Percentiles rank a stretch among this genome's conserved stretches.
Conservation (phyloP, 805 yeast species). For the Scheffersomyces ergatensis region DNA sequence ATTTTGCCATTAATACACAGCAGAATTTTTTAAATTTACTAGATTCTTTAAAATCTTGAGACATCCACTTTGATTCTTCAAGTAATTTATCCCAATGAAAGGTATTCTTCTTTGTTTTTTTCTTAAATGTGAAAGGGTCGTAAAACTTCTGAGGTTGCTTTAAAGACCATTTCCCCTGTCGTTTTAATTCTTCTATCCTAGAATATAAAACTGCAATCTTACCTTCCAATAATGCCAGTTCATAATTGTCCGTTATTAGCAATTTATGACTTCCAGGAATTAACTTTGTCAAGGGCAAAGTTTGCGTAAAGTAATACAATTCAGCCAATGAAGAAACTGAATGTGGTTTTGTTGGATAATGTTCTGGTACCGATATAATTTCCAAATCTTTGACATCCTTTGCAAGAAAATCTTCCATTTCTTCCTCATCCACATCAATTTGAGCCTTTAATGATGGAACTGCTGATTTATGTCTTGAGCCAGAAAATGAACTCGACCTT, state of each 20-base stretch:
- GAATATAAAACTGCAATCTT: constrained; percentile 86
- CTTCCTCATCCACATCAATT: constrained; percentile 6
- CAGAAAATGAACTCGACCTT: not conserved
- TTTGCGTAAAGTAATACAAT: constrained; percentile 80
- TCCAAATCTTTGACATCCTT: constrained; percentile 30
- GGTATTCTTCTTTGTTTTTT: constrained; percentile 23
- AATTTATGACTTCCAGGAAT: constrained; percentile 85
- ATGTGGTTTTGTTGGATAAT: constrained; percentile 39
- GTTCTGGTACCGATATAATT: constrained; percentile 39
- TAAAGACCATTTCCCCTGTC: constrained; percentile 86
- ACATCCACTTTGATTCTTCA: constrained; percentile 82
- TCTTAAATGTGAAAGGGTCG: constrained; percentile 55
- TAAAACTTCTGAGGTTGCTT: constrained; percentile 73
- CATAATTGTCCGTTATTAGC: constrained; percentile 79
- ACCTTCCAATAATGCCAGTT: constrained; percentile 83
- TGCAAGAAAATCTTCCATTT: constrained; percentile 17
- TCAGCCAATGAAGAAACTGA: constrained; percentile 70
- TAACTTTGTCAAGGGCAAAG: constrained; percentile 77
- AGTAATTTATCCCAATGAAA: constrained; percentile 73
- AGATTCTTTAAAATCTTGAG: constrained; percentile 71
- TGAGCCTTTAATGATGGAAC: constrained; percentile 11
- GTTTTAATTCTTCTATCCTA: constrained; percentile 85
- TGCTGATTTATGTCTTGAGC: constrained; percentile 1
- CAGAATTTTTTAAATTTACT: constrained; percentile 67
- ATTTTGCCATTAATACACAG: constrained; percentile 67